Conservation (phyloP, 768 basidiomycete species). For the Gyrodon lividus region DNA sequence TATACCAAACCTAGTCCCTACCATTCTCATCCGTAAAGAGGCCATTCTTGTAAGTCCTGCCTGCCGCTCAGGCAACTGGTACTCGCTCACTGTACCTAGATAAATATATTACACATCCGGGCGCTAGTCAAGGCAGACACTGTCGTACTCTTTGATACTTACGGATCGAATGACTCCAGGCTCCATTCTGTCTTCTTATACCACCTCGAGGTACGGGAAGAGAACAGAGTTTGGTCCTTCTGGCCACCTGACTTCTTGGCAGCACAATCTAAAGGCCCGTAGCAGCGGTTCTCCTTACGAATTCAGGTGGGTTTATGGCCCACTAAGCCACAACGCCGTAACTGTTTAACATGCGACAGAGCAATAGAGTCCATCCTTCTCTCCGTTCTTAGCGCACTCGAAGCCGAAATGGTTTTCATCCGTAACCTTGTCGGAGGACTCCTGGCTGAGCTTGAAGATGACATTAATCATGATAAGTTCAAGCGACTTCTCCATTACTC, state of each 20-base stretch:
- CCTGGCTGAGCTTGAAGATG: constrained; percentile 89
- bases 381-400: constrained; percentile 88
- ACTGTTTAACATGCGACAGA: constrained; percentile 41
- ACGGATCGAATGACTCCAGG: constrained; percentile 81
- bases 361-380: constrained; percentile 92
- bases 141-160: constrained; percentile 90
- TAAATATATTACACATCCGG: constrained; percentile 93
- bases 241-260: constrained; percentile 13
- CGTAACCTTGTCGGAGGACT: constrained; percentile 87
- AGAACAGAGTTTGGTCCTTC: constrained; percentile 11
- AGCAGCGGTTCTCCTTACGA: constrained; percentile 76
- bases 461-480: constrained; percentile 94
- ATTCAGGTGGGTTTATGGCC: constrained; percentile 58
- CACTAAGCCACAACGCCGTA: constrained; percentile 13
- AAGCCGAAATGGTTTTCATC: constrained; percentile 95
- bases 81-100: constrained; percentile 40
- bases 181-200: constrained; percentile 87
- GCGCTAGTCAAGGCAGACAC: constrained; percentile 92
- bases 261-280: constrained; percentile 85
- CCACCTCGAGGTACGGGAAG: constrained; percentile 67
- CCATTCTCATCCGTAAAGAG: constrained; percentile 85
- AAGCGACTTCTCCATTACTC: constrained; percentile 91
- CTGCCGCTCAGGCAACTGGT: neutral
- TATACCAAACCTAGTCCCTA: constrained; percentile 91
- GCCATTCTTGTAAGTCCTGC: constrained; percentile 72